Base-by-base conservation (phyloP, 2,329 filamentous ascomycete species). In the Mariannaea elegans region DNA sequence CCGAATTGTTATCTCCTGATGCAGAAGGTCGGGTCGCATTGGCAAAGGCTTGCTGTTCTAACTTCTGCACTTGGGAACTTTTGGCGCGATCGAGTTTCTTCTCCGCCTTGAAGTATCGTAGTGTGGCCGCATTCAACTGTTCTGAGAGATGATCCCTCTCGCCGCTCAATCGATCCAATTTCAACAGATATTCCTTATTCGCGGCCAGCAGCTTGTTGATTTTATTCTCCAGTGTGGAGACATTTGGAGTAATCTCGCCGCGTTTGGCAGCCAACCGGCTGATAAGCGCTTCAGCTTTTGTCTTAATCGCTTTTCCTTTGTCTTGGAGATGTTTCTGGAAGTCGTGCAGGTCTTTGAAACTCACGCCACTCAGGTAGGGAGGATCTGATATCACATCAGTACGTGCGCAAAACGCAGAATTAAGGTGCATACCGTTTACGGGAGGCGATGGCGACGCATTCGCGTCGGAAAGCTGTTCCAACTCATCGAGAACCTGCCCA, bases 101-200 rank as follows among this genome's bases (percentile, higher is more conserved):
- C 75, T 99, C 95, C 0, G 95, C 95, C 67, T 96, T 92, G 81
- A 98, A 92, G 72, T 97, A 98, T 65, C 95, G 87, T 59, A 97
- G 82, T 5, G 93, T 97, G 14, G 94, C 95, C 31, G 87, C 90
- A 73, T 98, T 94, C 18, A 98, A 82, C 63, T 94, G 90, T 71
- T 95, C 91, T 45, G 92, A 92, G 3, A 97, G 82, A 67, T 92
- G 88, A 53, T 96, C 90, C 70, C 95, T 96, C 70, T 97, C 93
- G 7, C 86, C 82, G 47, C 87, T 84, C 12, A 94, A 80, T 53
- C 89, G 86, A 65, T 96, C 92, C 49, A 96, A 78, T 73, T 94
- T 91, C 34, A 90, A 83, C 10, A 91, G 81, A 67, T 92, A 89
- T 54, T 90, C 88, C 74, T 98, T 99, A 73, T 98, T 92, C 7